Evolutionary conservation across 306 rosid genomes (phyloP).

Genomic region (Glycine soja): DNA sequence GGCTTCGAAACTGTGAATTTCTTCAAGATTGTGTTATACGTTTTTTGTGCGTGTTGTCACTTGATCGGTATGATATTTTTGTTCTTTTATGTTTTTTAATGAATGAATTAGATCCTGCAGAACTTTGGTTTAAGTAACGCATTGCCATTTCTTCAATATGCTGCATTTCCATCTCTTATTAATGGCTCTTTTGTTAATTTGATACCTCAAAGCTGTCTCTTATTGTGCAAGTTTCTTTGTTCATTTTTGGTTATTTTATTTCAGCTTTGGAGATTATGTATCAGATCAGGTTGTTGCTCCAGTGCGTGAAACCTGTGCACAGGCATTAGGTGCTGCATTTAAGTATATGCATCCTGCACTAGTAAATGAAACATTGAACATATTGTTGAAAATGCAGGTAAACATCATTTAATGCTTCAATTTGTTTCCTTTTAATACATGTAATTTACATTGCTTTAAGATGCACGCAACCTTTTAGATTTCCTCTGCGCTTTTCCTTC

Average conservation of each 20-base stretch:
- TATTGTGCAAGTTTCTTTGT: slow-evolving; percentile 12
- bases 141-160: slow-evolving; percentile 1
- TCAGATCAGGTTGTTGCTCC: slow-evolving; percentile 99
- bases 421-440: slow-evolving; percentile 22
- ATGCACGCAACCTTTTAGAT: slow-evolving; percentile 13
- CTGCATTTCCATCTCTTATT: slow-evolving; percentile 18
- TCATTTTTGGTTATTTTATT: slow-evolving; percentile 48
- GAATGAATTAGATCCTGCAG: slow-evolving; percentile 16
- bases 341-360: slow-evolving; percentile 92
- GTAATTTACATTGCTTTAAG: slow-evolving; percentile 37
- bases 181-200: slow-evolving; percentile 15
- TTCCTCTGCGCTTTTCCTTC: slow-evolving; percentile 32
- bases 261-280: slow-evolving; percentile 98
- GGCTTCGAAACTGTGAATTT: slow-evolving; percentile 87
- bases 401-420: slow-evolving; percentile 50
- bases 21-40: slow-evolving; percentile 96
- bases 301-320: slow-evolving; percentile 98
- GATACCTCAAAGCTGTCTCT: not conserved
- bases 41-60: slow-evolving; percentile 83
- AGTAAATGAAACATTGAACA: slow-evolving; percentile 80
- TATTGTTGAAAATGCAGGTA: slow-evolving; percentile 99
- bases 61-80: slow-evolving; percentile 79
- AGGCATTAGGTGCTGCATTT: slow-evolving; percentile 92
- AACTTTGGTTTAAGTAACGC: not conserved
- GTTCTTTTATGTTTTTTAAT: slow-evolving; percentile 27